Base-by-base conservation (phyloP, 768 basidiomycete genomes). In the Xerocomus brunneocitrinus region DNA sequence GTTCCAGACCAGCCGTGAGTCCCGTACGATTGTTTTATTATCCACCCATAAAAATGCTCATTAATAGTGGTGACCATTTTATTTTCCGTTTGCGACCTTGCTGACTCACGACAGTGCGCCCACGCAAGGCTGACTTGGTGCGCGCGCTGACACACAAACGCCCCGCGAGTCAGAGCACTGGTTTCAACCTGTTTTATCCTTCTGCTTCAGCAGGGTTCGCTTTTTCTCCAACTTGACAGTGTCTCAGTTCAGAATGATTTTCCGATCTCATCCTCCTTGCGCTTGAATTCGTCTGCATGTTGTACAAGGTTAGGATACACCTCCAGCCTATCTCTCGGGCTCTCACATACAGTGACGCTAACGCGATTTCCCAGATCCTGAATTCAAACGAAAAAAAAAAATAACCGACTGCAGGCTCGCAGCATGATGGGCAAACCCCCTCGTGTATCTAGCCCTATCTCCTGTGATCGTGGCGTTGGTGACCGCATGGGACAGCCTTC, bases 381-480 rank as follows among this genome's bases (percentile, higher is more conserved):
- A 43, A 14, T 31, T 22, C 42, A 24, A 8, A 7, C 19, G 0
- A 25, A 14, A 10, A 47, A 40, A 30, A 48, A 50, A 36, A 31
- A 19, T 27, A 31, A 27, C 46, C 19, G 50, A 49, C 44, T 24
- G 19, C 19, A 19, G 19, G 19, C 19, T 19, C 19, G 19, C 50
- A 43, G 36, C 43, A 54, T 8, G 24, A 24, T 22, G 24, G 27
- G 44, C 38, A 27, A 19, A 22, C 35, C n/a, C 35, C 52, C 51
- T 40, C 50, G 30, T 56, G 53, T 47, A 9, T 4, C 6, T 19
- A 35, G 19, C 31, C 35, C 22, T 39, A 42, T 42, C 39, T 32
- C 25, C n/a, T 28, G 31, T 56, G 56, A 64, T 58, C 9, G 56
- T 64, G 60, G 54, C 53, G 56, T 39, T 43, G 47, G 52, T 41